Evolutionary conservation across 331 rosid genomes (phyloP).

Genomic region (Acacia pycnantha): DNA sequence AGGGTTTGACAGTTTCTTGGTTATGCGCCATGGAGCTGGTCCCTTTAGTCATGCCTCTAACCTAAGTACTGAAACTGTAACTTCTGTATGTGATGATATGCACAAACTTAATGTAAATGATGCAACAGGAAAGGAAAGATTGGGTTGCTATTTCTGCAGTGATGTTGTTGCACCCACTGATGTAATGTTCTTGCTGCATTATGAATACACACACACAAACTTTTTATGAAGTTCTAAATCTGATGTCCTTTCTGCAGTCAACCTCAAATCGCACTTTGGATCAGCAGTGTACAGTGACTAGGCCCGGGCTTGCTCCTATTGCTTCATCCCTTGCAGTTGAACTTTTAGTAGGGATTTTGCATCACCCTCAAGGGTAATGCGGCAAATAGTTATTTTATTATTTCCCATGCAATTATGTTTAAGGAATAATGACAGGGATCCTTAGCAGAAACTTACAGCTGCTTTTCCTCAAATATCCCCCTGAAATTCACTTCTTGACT

Average conservation of each 20-base stretch:
- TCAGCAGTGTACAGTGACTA: slow-evolving; percentile 79
- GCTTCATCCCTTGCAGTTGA: slow-evolving; percentile 74
- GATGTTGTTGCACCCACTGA: slow-evolving; percentile 78
- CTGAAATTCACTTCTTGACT: not conserved
- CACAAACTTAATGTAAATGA: slow-evolving; percentile 32
- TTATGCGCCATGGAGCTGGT: slow-evolving; percentile 79
- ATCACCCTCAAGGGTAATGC: slow-evolving; percentile 67
- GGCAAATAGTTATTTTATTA: not conserved
- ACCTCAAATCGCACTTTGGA: slow-evolving; percentile 74
- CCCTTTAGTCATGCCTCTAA: slow-evolving; percentile 44
- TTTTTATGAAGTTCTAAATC: not conserved
- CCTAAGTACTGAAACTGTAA: slow-evolving; percentile 30
- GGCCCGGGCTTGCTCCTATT: slow-evolving; percentile 77
- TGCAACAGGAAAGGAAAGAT: slow-evolving; percentile 42
- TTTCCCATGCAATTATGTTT: not conserved
- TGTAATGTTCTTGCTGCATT: slow-evolving; percentile 36
- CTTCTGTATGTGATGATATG: slow-evolving; percentile 34
- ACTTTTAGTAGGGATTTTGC: slow-evolving; percentile 67
- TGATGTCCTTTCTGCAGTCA: slow-evolving; percentile 45
- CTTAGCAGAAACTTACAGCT: not conserved
- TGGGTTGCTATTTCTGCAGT: slow-evolving; percentile 77
- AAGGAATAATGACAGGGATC: not conserved
- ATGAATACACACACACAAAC: not conserved
- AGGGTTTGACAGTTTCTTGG: slow-evolving; percentile 78
- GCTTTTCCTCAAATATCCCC: not conserved